Percentiles rank a stretch among this genome's conserved stretches.
phyloP scores from a whole-genome alignment of 768 basidiomycete genomes.

The Astraeus odoratus region DNA sequence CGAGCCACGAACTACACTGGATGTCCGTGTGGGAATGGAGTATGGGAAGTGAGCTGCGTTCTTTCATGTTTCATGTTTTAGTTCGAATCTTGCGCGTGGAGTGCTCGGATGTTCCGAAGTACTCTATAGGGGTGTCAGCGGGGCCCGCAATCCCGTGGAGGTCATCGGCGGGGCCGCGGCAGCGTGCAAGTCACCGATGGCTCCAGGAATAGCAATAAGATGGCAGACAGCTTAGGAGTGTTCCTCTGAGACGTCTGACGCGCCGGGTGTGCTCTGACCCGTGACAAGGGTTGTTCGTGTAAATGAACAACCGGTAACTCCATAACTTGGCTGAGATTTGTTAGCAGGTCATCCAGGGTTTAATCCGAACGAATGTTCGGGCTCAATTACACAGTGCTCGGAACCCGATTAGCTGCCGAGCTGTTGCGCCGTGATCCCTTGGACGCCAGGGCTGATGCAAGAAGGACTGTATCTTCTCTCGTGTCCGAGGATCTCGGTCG shows the following conservation, averaged over 20 bases:
- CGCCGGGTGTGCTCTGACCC: constrained; percentile 5
- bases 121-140: too few relatives aligned
- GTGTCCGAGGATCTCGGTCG: constrained; percentile 19
- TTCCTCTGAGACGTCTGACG: constrained; percentile 6
- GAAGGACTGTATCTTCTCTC: constrained; percentile 11
- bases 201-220: too few relatives aligned
- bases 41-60: too few relatives aligned
- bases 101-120: too few relatives aligned
- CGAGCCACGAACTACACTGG: too few relatives aligned
- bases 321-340: constrained; percentile 9
- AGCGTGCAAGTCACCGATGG: too few relatives aligned
- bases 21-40: too few relatives aligned
- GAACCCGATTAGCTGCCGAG: constrained; percentile 3
- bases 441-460: constrained; percentile 5
- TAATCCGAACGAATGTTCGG: constrained; percentile 7
- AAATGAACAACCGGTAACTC: constrained; percentile 23
- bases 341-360: constrained; percentile 24
- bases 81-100: too few relatives aligned
- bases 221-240: too few relatives aligned
- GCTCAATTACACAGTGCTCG: constrained; percentile 5
- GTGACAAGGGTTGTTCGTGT: constrained; percentile 8
- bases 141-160: too few relatives aligned
- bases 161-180: too few relatives aligned
- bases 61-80: too few relatives aligned
- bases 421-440: constrained; percentile 12